These are phyloP conservation scores for Petunia hybrid DNA, from an alignment of 305 asterid genomes.

Conservation along the genomic window DNA sequence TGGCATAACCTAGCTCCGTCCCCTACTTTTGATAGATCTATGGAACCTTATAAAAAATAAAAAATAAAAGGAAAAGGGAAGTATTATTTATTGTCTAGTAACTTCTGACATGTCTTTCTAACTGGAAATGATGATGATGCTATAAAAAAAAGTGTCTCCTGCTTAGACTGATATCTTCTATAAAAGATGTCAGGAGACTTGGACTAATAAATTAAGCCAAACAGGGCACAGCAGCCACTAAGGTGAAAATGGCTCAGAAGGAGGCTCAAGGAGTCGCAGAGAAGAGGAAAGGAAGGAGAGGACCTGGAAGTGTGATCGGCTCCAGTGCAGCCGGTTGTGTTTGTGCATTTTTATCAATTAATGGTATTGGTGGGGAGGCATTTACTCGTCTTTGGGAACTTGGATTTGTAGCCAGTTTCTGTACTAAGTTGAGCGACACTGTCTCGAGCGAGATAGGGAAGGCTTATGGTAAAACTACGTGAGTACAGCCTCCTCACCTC, in stretches of 20 bases:
- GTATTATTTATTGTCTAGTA: neutral
- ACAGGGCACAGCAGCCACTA: conserved; percentile 90
- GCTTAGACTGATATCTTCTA: neutral
- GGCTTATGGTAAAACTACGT: conserved; percentile 97
- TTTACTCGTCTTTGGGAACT: conserved; percentile 74
- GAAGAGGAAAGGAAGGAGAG: conserved; percentile 94
- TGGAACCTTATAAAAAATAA: conserved; percentile 5
- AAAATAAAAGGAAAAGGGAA: too few relatives aligned
- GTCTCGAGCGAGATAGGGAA: conserved; percentile 99
- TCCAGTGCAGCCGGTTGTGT: conserved; percentile 97
- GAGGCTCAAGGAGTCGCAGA: conserved; percentile 98
- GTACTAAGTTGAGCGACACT: conserved; percentile 95
- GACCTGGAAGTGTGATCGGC: conserved; percentile 95
- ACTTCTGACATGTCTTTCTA: neutral
- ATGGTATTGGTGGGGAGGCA: conserved; percentile 76
- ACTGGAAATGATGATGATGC: neutral
- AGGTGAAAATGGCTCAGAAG: conserved; percentile 95
- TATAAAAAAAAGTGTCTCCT: neutral
- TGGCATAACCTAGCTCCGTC: too few relatives aligned
- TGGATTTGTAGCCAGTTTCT: conserved; percentile 93
- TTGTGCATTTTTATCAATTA: conserved; percentile 79
- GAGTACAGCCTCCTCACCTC: conserved; percentile 47
- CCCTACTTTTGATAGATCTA: neutral
- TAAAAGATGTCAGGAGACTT: conserved; percentile 9
- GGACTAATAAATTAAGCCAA: conserved; percentile 36